phyloP scores from a whole-genome alignment of 768 basidiomycete genomes.

The Glaciozyma antarctica region DNA sequence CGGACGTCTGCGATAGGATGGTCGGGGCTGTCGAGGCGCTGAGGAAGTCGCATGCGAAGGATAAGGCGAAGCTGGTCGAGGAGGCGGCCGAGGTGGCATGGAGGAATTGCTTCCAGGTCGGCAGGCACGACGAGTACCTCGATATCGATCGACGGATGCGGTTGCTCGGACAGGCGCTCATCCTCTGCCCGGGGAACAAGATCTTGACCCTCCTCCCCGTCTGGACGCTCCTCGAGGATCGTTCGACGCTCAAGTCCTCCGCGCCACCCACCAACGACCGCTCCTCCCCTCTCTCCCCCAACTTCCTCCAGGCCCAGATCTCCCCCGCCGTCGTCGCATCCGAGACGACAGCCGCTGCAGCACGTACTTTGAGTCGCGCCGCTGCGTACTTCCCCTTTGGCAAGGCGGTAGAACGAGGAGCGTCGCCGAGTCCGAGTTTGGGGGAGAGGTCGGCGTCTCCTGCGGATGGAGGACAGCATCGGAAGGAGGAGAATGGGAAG shows the following conservation, averaged over 20 bases:
- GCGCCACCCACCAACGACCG: slow-evolving; percentile 1
- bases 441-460: neutral
- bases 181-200: slow-evolving; percentile 73
- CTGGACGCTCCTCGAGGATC: slow-evolving; percentile 67
- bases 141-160: slow-evolving; percentile 58
- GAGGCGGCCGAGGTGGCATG: slow-evolving; percentile 71
- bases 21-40: slow-evolving; percentile 43
- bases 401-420: neutral
- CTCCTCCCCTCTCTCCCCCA: neutral
- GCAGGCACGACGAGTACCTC: slow-evolving; percentile 60
- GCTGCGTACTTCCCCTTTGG: slow-evolving; percentile 17
- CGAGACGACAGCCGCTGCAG: slow-evolving; percentile 1
- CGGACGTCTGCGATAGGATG: slow-evolving; percentile 63
- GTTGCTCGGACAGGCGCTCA: slow-evolving; percentile 69
- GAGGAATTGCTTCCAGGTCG: slow-evolving; percentile 81
- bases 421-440: neutral
- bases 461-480: slow-evolving; percentile 3
- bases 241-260: slow-evolving; percentile 37
- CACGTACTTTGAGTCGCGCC: slow-evolving; percentile 15
- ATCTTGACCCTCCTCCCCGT: slow-evolving; percentile 64
- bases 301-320: neutral
- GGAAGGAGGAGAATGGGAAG: slow-evolving; percentile 37
- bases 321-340: neutral
- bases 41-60: slow-evolving; percentile 7
- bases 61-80: neutral